A percentile compares a stretch with the other conserved stretches of the same genome.
These are phyloP conservation scores for Umbelopsis sp. DNA, from an alignment of 371 early-diverging fungal species.

Conservation along the genomic window DNA sequence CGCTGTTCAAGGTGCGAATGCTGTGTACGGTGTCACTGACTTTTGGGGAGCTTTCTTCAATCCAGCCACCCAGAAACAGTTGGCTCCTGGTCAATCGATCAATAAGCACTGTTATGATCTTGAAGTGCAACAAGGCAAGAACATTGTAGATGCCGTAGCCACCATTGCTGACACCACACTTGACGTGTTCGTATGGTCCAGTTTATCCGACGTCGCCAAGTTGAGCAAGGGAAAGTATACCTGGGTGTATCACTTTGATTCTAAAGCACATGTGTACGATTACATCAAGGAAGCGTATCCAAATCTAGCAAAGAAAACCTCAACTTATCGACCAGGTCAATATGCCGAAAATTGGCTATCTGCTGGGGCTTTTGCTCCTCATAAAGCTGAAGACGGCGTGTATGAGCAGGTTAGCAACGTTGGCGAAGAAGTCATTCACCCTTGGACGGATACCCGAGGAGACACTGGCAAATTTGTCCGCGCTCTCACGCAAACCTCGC, in stretches of 20 bases:
- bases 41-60: slow-evolving; percentile 1
- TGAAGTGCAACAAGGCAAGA: not conserved
- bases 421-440: not conserved
- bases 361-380: not conserved
- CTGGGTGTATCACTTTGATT: slow-evolving; percentile 9
- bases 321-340: not conserved
- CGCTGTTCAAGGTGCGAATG: slow-evolving; percentile 1
- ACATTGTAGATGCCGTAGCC: slow-evolving; percentile 4
- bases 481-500: not conserved
- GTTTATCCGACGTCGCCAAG: not conserved
- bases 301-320: not conserved
- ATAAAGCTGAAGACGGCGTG: slow-evolving; percentile 4
- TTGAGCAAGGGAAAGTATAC: slow-evolving; percentile 3
- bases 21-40: not conserved
- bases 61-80: not conserved
- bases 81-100: not conserved
- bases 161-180: slow-evolving; percentile 6
- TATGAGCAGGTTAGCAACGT: not conserved
- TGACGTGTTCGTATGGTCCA: not conserved
- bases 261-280: slow-evolving; percentile 1
- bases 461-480: slow-evolving; percentile 6
- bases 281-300: not conserved
- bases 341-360: slow-evolving; percentile 1
- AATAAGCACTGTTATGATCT: not conserved
- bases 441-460: not conserved